Base-by-base conservation (phyloP, 2,329 filamentous ascomycete genomes). In the Exophiala spinifera region DNA sequence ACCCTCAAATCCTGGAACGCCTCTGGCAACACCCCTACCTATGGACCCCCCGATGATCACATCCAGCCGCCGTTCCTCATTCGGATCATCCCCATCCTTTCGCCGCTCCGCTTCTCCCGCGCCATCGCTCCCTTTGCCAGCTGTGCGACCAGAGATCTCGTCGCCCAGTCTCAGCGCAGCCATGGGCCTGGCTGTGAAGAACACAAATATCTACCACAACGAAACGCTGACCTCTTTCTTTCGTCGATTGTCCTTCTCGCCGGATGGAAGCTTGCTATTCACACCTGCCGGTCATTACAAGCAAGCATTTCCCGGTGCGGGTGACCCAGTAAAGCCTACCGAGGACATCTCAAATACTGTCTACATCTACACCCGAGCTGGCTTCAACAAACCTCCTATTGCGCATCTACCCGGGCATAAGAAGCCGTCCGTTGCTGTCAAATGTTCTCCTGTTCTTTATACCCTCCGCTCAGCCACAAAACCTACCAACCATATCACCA, bases 211-310 rank as follows among this genome's bases (percentile, higher is more conserved):
- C 43, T 99, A 99, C 69, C 91, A 91, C 43, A 97, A 96, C 65
- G 94, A 99, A 72, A 96, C 92, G 0, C 82, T 97, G 56, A 96
- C 92, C 0, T 97, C 94, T 0, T 99, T 99, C 74, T 99, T 99
- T 75, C 82, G 94, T 49, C 84, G 94, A 44, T 77, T 99, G 46
- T 91, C 92, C 0, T 99, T 99, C 68, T 91, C 95, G 1, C 92
- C 94, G 0, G 95, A 99, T 67, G 94, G 94, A 21, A 96, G 91
- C 68, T 77, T 99, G 46, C 79, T 99, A 3, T 86, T 99, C 60
- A 99, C 94, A 0, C 94, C 94, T 1, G 92, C 94, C 1, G 94
- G 94, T 6, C 94, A 97, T 68, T 97, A 94, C 72, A 95, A 96
- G 69, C 88, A 87, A 1, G 83, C 90, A 47, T 83, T 89, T 61